Base-by-base conservation (phyloP, 257 asterid genomes). In the Eustoma russellianum region DNA sequence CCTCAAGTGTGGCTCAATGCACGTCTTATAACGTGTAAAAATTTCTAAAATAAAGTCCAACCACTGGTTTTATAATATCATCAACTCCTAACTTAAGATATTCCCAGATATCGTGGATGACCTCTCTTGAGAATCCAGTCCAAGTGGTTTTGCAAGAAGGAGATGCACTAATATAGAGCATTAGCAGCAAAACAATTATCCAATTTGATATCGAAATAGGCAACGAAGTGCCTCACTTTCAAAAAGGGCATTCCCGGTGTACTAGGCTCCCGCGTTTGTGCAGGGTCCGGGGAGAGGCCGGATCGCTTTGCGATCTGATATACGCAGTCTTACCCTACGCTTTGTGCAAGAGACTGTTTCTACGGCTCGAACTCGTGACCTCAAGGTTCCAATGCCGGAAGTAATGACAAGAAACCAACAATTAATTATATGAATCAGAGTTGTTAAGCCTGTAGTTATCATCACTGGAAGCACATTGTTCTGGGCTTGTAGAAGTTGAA, bases 401-500 rank as follows among this genome's bases (percentile, higher is more conserved):
- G n/a, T 73, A 53, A 73, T 46, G 30, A 24, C 30, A 24, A 24
- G 41, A 34, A 73, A 9, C 85, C 89, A 81, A 28, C 89, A 81
- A 13, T 52, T 60, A 0, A 81, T 73, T 2, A 78, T 48, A 47
- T 80, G 88, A 1, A 57, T 14, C 45, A 80, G 43, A 13, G 83
- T 70, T 1, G 89, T 68, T 57, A 71, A 34, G 15, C 83, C 83
- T 0, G 83, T 62, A 0, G 80, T 78, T 13, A 81, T 57, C 85
- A 81, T 75, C 85, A 78, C 78, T 0, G 90, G 83, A 1, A 76
- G 70, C 10, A 81, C 86, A 44, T 66, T 74, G 69, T 76, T 78
- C 64, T 76, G 86, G 0, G 90, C 64, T 17, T 78, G 86, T 12
- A 78, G 33, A 65, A 81, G 78, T 28, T 77, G 46, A 41, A 77